These are phyloP conservation scores for Trypanosoma vivax DNA, from an alignment of 208 protist genomes.

Conservation along the genomic window DNA sequence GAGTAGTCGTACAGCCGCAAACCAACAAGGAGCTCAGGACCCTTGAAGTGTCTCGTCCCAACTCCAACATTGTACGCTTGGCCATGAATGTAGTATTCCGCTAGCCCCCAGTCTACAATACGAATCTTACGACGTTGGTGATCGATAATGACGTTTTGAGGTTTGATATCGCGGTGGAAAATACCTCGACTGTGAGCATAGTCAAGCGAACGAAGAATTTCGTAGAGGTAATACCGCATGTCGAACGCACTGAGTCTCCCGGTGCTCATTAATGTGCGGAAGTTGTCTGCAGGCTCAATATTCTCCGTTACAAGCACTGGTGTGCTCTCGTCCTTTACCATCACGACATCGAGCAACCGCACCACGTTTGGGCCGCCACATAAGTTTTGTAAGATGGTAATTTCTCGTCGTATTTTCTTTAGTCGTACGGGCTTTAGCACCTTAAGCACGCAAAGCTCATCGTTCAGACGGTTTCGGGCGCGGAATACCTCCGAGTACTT, in stretches of 20 bases:
- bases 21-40: constrained; percentile 97
- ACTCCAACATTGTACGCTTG: constrained; percentile 98
- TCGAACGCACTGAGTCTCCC: constrained; percentile 93
- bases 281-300: constrained; percentile 95
- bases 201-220: constrained; percentile 94
- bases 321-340: constrained; percentile 92
- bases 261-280: constrained; percentile 93
- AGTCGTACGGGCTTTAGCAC: constrained; percentile 98
- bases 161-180: constrained; percentile 99
- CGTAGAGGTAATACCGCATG: constrained; percentile 98
- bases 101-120: constrained; percentile 98
- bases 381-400: constrained; percentile 98
- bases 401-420: constrained; percentile 98
- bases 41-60: constrained; percentile 99
- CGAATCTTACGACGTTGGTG: constrained; percentile 92
- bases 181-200: constrained; percentile 98
- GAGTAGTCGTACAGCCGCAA: constrained; percentile 98
- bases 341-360: constrained; percentile 96
- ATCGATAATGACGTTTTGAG: constrained; percentile 99
- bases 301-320: constrained; percentile 98
- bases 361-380: constrained; percentile 98
- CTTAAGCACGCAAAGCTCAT: constrained; percentile 96
- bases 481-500: constrained; percentile 99
- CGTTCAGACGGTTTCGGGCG: constrained; percentile 86
- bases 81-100: constrained; percentile 98